A percentile compares a stretch with the other conserved stretches of the same genome.
phyloP scores from a whole-genome alignment of 768 basidiomycete species.

The Kwoniella mangroviensis region DNA sequence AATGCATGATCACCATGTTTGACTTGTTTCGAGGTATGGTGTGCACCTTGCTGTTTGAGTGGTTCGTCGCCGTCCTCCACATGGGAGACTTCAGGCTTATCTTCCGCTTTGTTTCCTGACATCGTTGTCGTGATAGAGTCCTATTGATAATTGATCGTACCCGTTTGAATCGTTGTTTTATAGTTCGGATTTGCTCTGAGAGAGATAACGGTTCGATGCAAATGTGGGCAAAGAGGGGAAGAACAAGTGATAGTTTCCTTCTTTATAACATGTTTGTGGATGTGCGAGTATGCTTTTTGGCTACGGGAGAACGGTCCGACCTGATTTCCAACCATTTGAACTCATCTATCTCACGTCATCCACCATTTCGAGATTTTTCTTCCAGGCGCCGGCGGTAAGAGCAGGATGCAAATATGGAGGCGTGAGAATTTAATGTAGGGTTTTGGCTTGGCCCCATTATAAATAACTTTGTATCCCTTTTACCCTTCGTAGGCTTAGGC shows the following conservation, averaged over 20 bases:
- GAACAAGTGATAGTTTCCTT: not conserved
- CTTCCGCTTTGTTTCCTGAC: conserved; percentile 11
- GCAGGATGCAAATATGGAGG: not conserved
- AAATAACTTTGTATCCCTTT: not conserved
- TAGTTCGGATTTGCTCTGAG: too few species aligned
- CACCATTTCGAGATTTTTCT: not conserved
- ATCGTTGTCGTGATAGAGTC: not conserved
- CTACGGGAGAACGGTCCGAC: not conserved
- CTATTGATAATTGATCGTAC: too few species aligned
- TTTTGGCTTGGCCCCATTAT: conserved; percentile 5
- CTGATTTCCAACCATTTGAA: not conserved
- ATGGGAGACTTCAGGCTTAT: conserved; percentile 28
- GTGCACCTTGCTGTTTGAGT: conserved; percentile 1
- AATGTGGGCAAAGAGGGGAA: not conserved
- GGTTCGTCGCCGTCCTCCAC: conserved; percentile 17
- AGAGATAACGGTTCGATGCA: too few species aligned
- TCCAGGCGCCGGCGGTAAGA: conserved; percentile 4
- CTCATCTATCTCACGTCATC: conserved; percentile 3
- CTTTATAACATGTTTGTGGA: not conserved
- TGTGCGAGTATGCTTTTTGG: too few species aligned
- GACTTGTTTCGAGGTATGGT: conserved; percentile 23
- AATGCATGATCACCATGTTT: conserved; percentile 44
- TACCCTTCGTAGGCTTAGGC: too few species aligned
- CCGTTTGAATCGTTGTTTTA: too few species aligned
- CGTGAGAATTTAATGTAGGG: conserved; percentile 7